Base-by-base conservation (phyloP, 225 moss, liverwort and hornwort genomes). In the Sphagnum tenellum region DNA sequence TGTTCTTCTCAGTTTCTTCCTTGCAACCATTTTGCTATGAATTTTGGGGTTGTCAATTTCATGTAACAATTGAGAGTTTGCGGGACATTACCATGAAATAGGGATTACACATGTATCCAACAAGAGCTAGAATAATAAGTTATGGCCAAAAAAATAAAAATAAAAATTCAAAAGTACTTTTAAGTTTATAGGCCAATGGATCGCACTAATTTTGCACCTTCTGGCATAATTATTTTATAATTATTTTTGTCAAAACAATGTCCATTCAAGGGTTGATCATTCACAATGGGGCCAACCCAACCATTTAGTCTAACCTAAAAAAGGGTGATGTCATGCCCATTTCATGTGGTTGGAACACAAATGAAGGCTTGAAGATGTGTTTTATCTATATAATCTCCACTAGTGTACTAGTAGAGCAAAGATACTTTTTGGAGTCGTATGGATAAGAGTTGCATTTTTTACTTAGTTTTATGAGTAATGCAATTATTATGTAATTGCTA, bases 41-140 rank as follows among this genome's bases (percentile, higher is more conserved):
- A 10, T 55, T 66, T 45, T 45, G 46, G 55, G 56, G 4, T 66
- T 66, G 55, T 3, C 66, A 66, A 3, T 66, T 45, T 45, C 66
- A 66, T 66, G 46, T 55, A 66, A 66, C 55, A 3, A 66, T 66
- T 4, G 12, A 66, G 66, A 66, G 66, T 66, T 66, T 55, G 66
- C 46, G 4, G 55, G 66, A 66, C 55, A 55, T 55, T 47, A 56
- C 66, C 3, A 48, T 48, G 55, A 54, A 12, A 64, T 11, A 64
- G 64, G 64, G 64, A 64, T 64, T 64, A 64, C 12, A 64, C 64
- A 9, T 50, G 48, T n/a, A 64, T 64, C 2, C 64, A 6, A 52
- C 9, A 9, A 52, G 52, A 52, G 52, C 2, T 52, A 52, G 52
- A 52, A 52, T 52, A 52, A 8, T 62, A 45, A 47, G 1, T 46